Evolutionary conservation across 257 asterid species (phyloP).

Genomic region (Cinchona pubescens): DNA sequence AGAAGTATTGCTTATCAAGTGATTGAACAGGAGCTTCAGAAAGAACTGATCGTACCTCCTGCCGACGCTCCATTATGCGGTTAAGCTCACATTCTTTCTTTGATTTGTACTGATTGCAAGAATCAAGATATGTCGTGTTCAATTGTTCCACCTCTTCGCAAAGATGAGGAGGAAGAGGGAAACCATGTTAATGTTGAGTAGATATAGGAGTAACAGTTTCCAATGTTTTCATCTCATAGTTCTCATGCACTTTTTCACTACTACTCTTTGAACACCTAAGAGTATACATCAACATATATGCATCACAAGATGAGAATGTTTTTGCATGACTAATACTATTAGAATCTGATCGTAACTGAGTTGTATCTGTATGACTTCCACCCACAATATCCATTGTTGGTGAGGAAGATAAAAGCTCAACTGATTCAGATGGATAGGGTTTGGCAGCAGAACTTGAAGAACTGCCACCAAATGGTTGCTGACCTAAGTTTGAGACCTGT

Average conservation of each 20-base stretch:
- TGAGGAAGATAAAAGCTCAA: constrained; percentile 42
- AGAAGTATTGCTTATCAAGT: constrained; percentile 59
- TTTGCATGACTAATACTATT: constrained; percentile 42
- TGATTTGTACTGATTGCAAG: constrained; percentile 65
- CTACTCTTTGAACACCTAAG: constrained; percentile 44
- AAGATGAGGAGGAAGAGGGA: constrained; percentile 68
- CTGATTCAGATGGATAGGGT: constrained; percentile 42
- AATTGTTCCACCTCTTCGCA: constrained; percentile 53
- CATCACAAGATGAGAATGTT: constrained; percentile 82
- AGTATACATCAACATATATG: constrained; percentile 92
- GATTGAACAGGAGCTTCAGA: constrained; percentile 77
- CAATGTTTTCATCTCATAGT: constrained; percentile 31
- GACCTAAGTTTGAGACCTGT: constrained; percentile 73
- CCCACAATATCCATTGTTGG: constrained; percentile 31
- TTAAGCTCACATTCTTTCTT: constrained; percentile 60
- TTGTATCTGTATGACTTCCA: constrained; percentile 37
- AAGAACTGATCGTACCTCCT: constrained; percentile 84
- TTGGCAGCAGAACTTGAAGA: constrained; percentile 48
- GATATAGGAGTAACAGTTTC: constrained; percentile 32
- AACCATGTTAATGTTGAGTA: constrained; percentile 32
- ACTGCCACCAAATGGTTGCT: constrained; percentile 64
- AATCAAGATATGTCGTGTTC: constrained; percentile 50
- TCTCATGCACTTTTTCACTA: constrained; percentile 24
- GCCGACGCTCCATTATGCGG: constrained; percentile 59
- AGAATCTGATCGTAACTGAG: constrained; percentile 37